These are phyloP conservation scores for Pythium grandisporangium DNA, from an alignment of 352 stramenopile genomes.

Conservation along the genomic window DNA sequence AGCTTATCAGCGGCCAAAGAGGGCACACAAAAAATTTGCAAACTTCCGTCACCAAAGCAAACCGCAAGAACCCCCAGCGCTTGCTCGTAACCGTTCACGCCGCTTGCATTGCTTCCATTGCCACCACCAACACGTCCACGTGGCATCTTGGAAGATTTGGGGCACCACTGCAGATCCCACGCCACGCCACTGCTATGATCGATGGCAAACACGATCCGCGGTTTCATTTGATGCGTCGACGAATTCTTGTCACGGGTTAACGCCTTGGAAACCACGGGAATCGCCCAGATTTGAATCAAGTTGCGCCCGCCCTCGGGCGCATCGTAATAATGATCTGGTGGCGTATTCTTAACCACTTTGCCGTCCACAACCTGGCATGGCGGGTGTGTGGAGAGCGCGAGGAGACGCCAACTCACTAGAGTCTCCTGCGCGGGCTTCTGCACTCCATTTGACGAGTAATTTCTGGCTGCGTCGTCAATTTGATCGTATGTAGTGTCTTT, in stretches of 20 bases:
- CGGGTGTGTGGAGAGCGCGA: conserved; percentile 59
- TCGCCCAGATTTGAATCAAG: conserved; percentile 74
- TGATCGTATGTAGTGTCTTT: too few species aligned
- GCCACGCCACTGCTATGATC: conserved; percentile 64
- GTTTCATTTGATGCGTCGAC: conserved; percentile 10
- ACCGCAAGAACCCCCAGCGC: conserved; percentile 57
- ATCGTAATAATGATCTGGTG: conserved; percentile 75
- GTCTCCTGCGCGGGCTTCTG: conserved; percentile 2
- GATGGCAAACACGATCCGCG: conserved; percentile 62
- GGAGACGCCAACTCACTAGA: conserved; percentile 36
- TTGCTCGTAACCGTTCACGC: conserved; percentile 3
- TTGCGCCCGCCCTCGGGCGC: conserved; percentile 29
- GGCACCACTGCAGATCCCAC: conserved; percentile 79
- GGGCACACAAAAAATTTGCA: conserved; percentile 64
- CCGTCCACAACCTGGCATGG: conserved; percentile 51
- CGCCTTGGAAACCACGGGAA: conserved; percentile 24
- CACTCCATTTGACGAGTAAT: conserved; percentile 2
- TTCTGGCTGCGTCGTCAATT: too few species aligned
- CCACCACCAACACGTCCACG: too few species aligned
- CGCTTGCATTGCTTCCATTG: too few species aligned
- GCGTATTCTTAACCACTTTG: conserved; percentile 48
- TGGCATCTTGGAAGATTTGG: conserved; percentile 34
- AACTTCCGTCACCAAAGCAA: conserved; percentile 65
- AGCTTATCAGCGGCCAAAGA: conserved; percentile 25
- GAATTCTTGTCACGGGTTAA: not conserved